phyloP scores from a whole-genome alignment of 352 stramenopile species.

The Globisporangium emineosum region DNA sequence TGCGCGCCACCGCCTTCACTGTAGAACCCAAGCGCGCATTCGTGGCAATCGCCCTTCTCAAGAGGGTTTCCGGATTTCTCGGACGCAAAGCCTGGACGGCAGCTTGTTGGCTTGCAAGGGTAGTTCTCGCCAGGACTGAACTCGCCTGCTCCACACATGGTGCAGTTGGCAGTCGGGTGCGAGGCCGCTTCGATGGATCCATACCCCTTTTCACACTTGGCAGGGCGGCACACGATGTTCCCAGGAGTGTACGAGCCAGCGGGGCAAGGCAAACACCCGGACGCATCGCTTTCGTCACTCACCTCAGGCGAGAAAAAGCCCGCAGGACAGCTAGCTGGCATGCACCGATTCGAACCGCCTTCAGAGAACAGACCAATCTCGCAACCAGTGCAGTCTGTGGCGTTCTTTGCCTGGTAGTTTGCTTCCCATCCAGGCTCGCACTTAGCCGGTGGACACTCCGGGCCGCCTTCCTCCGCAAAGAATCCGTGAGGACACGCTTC shows the following conservation, averaged over 20 bases:
- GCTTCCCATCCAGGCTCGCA: slow-evolving; percentile 39
- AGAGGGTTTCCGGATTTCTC: slow-evolving; percentile 29
- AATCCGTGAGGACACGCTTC: slow-evolving; percentile 29
- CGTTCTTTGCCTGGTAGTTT: slow-evolving; percentile 32
- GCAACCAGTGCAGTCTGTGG: slow-evolving; percentile 41
- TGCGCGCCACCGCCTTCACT: slow-evolving; percentile 30
- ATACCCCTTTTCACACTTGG: slow-evolving; percentile 33
- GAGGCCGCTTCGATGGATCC: slow-evolving; percentile 36
- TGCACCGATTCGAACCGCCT: slow-evolving; percentile 29
- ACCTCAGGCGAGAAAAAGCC: slow-evolving; percentile 34
- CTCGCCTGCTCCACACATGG: slow-evolving; percentile 31
- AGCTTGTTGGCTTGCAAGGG: slow-evolving; percentile 32
- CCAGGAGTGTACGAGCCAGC: slow-evolving; percentile 38
- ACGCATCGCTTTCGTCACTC: slow-evolving; percentile 20
- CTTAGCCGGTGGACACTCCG: slow-evolving; percentile 27
- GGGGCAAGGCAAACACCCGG: slow-evolving; percentile 27
- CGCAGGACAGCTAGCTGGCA: slow-evolving; percentile 31
- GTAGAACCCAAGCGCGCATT: slow-evolving; percentile 36
- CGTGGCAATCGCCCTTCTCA: slow-evolving; percentile 44
- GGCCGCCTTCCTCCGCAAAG: slow-evolving; percentile 22
- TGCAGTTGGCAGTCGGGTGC: slow-evolving; percentile 39
- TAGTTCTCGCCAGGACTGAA: slow-evolving; percentile 51
- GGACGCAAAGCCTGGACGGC: slow-evolving; percentile 30
- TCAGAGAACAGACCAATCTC: slow-evolving; percentile 40
- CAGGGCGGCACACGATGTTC: slow-evolving; percentile 32